Conservation (phyloP, 495 filamentous ascomycete genomes). For the Podospora comata region DNA sequence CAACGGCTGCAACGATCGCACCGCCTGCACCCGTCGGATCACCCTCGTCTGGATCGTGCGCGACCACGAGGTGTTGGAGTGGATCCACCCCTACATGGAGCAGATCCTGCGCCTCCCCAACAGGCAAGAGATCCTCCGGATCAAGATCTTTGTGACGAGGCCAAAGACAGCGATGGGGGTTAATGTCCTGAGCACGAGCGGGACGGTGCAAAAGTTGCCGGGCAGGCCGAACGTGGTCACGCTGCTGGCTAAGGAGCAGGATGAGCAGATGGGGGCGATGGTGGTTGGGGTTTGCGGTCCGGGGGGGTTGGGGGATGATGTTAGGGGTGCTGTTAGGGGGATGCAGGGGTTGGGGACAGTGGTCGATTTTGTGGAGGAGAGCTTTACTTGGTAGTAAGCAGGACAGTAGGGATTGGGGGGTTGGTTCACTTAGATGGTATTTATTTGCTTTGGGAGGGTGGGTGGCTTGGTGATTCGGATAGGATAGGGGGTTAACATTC, state of each 20-base stretch:
- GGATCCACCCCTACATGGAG: conserved; percentile 94
- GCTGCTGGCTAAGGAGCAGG: conserved; percentile 71
- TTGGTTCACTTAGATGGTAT: neutral
- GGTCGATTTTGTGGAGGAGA: conserved; percentile 83
- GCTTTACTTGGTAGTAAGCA: conserved; percentile 72
- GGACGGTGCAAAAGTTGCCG: conserved; percentile 85
- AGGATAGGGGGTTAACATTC: neutral
- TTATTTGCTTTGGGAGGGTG: neutral
- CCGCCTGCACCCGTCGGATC: conserved; percentile 73
- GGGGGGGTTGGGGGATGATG: conserved; percentile 78
- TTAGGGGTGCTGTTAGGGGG: conserved; percentile 67
- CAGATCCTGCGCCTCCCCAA: conserved; percentile 73
- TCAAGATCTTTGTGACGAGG: conserved; percentile 84
- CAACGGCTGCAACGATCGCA: conserved; percentile 65
- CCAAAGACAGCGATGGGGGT: conserved; percentile 59
- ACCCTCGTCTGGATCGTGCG: conserved; percentile 90
- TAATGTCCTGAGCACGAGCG: conserved; percentile 66
- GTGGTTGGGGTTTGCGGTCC: conserved; percentile 88
- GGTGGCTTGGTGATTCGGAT: neutral
- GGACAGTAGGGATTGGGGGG: too few relatives aligned
- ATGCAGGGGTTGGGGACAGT: conserved; percentile 57
- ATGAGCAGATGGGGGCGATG: conserved; percentile 79
- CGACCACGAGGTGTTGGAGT: conserved; percentile 81
- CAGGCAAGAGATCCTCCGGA: conserved; percentile 71
- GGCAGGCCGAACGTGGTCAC: conserved; percentile 78